phyloP scores from a whole-genome alignment of 257 asterid genomes.

The Anisodus acutangulus region DNA sequence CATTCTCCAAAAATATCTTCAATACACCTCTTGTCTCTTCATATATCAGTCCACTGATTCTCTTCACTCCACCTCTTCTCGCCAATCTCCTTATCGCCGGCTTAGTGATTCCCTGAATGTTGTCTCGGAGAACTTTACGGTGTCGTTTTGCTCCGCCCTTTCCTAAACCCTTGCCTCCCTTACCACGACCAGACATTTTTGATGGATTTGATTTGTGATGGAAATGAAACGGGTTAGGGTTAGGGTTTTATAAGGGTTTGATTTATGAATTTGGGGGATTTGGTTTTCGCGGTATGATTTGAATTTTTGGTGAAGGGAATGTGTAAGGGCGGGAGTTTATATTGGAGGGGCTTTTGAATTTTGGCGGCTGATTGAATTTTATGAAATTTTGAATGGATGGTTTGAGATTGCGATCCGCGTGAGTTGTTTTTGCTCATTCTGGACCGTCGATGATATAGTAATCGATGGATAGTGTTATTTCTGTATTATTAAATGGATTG shows the following conservation, averaged over 20 bases:
- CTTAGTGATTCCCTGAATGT: conserved; percentile 46
- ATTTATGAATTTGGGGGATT: too few species aligned
- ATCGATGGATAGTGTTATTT: background rate
- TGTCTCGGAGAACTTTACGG: conserved; percentile 41
- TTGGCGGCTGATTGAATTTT: background rate
- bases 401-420: background rate
- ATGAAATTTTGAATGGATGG: background rate
- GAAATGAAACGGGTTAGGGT: too few species aligned
- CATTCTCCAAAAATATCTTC: conserved; percentile 44
- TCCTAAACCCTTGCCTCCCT: conserved; percentile 48
- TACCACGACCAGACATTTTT: conserved; percentile 44
- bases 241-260: too few species aligned
- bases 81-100: conserved; percentile 41
- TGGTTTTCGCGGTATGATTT: background rate
- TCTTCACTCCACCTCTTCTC: conserved; percentile 45
- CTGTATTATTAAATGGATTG: background rate
- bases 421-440: background rate
- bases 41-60: conserved; percentile 42
- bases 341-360: conserved; percentile 8
- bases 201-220: background rate
- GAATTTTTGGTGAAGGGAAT: background rate
- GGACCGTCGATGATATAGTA: background rate
- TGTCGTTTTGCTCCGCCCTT: conserved; percentile 45
- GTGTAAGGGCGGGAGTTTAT: background rate
- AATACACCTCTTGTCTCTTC: conserved; percentile 40